A percentile compares a stretch with the other conserved stretches of the same genome.
Evolutionary conservation across 768 basidiomycete species (phyloP).

Genomic region (Tylopilus cervinicoccineus): DNA sequence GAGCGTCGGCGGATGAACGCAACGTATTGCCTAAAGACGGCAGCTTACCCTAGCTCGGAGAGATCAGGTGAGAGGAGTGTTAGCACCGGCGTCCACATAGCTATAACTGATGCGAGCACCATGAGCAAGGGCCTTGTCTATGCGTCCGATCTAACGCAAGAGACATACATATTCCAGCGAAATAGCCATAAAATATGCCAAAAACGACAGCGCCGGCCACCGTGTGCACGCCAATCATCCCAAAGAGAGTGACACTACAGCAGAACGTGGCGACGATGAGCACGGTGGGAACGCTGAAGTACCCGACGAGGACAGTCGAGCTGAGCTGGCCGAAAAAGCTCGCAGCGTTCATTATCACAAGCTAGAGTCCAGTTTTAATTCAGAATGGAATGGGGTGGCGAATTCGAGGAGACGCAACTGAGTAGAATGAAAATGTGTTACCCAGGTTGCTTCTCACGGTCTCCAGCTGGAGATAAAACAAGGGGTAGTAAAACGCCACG

Average conservation of each 20-base stretch:
- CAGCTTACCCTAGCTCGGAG: constrained; percentile 48
- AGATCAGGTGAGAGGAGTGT: constrained; percentile 41
- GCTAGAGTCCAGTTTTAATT: constrained; percentile 25
- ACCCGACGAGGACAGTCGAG: constrained; percentile 42
- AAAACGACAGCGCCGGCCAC: constrained; percentile 39
- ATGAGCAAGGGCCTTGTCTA: not conserved
- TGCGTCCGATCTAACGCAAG: not conserved
- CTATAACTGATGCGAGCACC: constrained; percentile 29
- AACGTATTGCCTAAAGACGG: not conserved
- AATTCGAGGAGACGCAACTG: constrained; percentile 33
- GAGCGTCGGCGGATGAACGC: not conserved
- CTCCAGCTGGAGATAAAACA: constrained; percentile 59
- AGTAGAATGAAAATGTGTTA: constrained; percentile 53
- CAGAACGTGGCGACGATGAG: constrained; percentile 34
- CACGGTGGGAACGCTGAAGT: constrained; percentile 40
- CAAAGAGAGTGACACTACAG: constrained; percentile 41
- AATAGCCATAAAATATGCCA: constrained; percentile 47
- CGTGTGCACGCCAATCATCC: constrained; percentile 42
- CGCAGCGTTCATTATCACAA: constrained; percentile 54
- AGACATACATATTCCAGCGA: constrained; percentile 43
- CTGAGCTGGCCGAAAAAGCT: constrained; percentile 53
- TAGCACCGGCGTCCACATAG: constrained; percentile 41
- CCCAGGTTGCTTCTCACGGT: constrained; percentile 45
- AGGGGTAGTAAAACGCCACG: constrained; percentile 48
- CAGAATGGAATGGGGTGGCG: not conserved